Percentiles rank a stretch among this genome's conserved stretches.
Conservation (phyloP, 23 red algal genomes). For the Gracilariopsis chorda region DNA sequence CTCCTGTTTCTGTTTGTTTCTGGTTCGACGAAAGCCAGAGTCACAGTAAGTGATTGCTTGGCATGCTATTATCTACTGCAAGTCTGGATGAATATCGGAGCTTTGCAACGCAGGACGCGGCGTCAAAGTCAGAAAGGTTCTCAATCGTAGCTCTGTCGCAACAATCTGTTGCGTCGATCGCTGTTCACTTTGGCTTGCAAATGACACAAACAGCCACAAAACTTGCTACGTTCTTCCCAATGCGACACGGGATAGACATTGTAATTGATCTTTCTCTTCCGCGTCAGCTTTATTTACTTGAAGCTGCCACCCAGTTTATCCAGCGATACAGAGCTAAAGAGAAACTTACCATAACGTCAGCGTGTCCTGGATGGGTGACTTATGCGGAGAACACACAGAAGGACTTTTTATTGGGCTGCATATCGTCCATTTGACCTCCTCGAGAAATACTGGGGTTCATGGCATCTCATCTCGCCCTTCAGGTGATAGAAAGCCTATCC, state of each 20-base stretch:
- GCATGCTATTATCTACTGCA: constrained; percentile 66
- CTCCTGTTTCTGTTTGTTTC: constrained; percentile 6
- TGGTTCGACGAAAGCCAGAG: neutral
- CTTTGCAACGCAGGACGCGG: neutral
- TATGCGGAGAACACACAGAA: constrained; percentile 90
- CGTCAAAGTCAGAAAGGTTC: neutral
- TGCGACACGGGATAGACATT: neutral
- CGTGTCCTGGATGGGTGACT: constrained; percentile 78
- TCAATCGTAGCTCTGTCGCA: constrained; percentile 58
- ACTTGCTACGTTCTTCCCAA: constrained; percentile 32
- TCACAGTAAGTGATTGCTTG: constrained; percentile 87
- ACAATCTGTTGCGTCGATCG: constrained; percentile 71
- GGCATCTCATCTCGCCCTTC: neutral
- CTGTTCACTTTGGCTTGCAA: constrained; percentile 49
- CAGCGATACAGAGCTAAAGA: constrained; percentile 22
- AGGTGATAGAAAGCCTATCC: neutral
- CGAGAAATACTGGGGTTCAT: constrained; percentile 54
- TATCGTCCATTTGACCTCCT: constrained; percentile 44
- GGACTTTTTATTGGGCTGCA: constrained; percentile 23
- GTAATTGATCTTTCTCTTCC: constrained; percentile 62
- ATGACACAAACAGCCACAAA: constrained; percentile 24
- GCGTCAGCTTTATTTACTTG: constrained; percentile 50
- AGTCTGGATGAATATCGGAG: constrained; percentile 9
- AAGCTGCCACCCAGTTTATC: constrained; percentile 49
- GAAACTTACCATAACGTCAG: constrained; percentile 47